Evolutionary conservation across 257 asterid genomes (phyloP), one percentile per base, ranked within the genome.

Genomic region (Phtheirospermum japonicum): DNA sequence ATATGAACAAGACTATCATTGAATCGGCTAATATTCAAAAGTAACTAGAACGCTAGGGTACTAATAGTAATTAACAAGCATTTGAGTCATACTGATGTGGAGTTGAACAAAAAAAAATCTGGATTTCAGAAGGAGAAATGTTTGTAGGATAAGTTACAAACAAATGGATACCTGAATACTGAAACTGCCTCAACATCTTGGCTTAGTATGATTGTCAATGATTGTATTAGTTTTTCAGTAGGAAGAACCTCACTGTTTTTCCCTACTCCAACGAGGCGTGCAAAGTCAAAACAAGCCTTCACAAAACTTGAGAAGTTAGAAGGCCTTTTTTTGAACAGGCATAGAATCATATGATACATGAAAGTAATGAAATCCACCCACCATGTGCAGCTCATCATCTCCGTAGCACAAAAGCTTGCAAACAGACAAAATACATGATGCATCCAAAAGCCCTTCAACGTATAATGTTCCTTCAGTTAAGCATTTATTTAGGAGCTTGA

Each of bases 251-350:
- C 95, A 58, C 45, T 48, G 72, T 75, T 82, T 67, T 72, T 74
- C 69, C 84, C 85, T 61, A 81, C 93, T 80, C 86, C 91, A 72
- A 82, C 64, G 60, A 86, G 79, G 73, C 89, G 82, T 62, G 71
- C 72, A 69, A 92, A 92, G 71, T 92, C 97, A 70, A 89, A 89
- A 74, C 99, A 92, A 61, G 95, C 99, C 99, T 92, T 80, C 75
- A 80, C 20, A 64, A 70, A 76, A 84, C 23, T 26, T 57, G 58
- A 68, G 28, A 74, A 55, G 75, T 86, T 68, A 82, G 75, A 60
- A 40, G 42, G 64, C 42, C 59, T 51, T 43, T 60, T 52, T 54
- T 40, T 50, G 59, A 46, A 49, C 54, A 59, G 40, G 49, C 13
- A 72, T n/a, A 9, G 53, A 61, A 68, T 51, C 59, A 57, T 9